A percentile compares a stretch with the other conserved stretches of the same genome.
These are phyloP conservation scores for Amauroascus niger DNA, from an alignment of 2,329 filamentous ascomycete genomes.

Conservation along the genomic window DNA sequence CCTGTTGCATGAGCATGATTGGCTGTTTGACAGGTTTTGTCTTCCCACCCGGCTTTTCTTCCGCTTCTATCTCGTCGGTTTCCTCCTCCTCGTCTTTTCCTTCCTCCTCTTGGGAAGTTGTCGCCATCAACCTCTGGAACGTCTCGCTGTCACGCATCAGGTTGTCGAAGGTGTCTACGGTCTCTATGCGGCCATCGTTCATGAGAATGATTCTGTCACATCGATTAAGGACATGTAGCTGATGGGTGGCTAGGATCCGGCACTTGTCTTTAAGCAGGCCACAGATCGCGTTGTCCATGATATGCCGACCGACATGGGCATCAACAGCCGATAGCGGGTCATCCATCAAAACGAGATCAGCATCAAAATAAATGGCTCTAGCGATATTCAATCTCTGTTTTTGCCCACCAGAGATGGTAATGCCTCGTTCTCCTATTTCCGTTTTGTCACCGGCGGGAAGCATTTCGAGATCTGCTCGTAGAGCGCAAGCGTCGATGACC, in stretches of 20 bases:
- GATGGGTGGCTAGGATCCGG: conserved; percentile 84
- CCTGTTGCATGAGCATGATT: conserved; percentile 38
- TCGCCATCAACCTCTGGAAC: conserved; percentile 75
- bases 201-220: conserved; percentile 93
- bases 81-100: conserved; percentile 38
- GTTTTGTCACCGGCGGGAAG: conserved; percentile 81
- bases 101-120: conserved; percentile 56
- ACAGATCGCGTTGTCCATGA: conserved; percentile 90
- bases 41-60: conserved; percentile 40
- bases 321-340: conserved; percentile 51
- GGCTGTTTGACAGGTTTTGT: conserved; percentile 38
- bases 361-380: conserved; percentile 58
- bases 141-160: conserved; percentile 68
- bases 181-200: conserved; percentile 72
- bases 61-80: conserved; percentile 42
- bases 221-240: conserved; percentile 81
- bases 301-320: conserved; percentile 53
- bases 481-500: conserved; percentile 77
- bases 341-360: conserved; percentile 55
- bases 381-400: conserved; percentile 95
- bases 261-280: conserved; percentile 83
- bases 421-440: conserved; percentile 90
- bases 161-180: conserved; percentile 80
- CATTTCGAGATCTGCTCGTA: conserved; percentile 81
- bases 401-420: conserved; percentile 89